Conservation (phyloP, 208 protist species). For the Vickermania ingenoplastis region DNA sequence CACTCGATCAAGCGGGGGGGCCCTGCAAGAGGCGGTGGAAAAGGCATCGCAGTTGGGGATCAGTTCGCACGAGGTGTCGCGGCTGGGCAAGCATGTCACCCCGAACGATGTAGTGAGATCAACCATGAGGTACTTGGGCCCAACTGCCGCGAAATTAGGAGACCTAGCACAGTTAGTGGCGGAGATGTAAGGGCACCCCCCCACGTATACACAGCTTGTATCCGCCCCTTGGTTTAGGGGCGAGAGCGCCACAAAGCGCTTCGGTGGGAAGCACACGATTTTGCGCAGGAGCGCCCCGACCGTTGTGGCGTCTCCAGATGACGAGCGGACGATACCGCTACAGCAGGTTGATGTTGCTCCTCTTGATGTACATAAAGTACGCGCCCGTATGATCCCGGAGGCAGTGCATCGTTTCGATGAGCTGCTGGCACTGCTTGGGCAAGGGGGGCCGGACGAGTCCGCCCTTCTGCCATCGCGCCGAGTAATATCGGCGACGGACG, state of each 20-base stretch:
- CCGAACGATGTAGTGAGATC: background rate
- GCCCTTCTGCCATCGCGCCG: background rate
- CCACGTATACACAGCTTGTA: background rate
- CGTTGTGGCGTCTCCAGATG: background rate
- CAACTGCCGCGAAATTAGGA: background rate
- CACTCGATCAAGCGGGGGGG: slow-evolving; percentile 1
- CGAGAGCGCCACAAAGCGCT: background rate
- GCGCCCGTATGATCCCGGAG: background rate
- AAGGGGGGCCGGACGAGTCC: background rate
- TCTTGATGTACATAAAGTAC: background rate
- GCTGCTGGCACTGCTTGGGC: background rate
- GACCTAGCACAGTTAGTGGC: background rate
- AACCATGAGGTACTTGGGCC: background rate
- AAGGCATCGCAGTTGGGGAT: background rate
- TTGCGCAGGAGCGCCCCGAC: background rate
- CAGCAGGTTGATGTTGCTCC: background rate
- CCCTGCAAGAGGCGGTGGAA: background rate
- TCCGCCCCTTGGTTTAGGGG: background rate
- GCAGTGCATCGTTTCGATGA: background rate
- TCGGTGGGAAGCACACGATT: background rate
- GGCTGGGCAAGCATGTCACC: background rate
- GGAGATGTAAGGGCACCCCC: background rate
- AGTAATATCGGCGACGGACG: background rate
- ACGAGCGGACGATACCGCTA: background rate
- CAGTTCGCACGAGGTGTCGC: background rate